Evolutionary conservation across 2,329 filamentous ascomycete genomes (phyloP).

Genomic region (Clarireedia homoeocarpa): DNA sequence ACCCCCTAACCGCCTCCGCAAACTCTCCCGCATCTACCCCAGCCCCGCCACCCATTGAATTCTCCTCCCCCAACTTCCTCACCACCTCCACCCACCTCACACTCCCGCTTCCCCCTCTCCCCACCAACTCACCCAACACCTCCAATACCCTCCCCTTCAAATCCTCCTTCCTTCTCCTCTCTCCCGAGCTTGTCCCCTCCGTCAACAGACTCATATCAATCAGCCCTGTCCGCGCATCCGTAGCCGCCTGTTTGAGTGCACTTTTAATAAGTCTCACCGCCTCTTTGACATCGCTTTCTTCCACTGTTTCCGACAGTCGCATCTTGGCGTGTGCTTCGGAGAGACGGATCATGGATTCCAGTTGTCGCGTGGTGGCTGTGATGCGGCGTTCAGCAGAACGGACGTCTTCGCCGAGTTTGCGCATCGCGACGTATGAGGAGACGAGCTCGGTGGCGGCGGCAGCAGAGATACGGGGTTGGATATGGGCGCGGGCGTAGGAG

Average conservation of each 20-base stretch:
- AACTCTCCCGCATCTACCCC: conserved; percentile 71
- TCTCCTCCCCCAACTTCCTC: conserved; percentile 63
- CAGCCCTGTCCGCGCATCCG: conserved; percentile 78
- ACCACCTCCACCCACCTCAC: conserved; percentile 75
- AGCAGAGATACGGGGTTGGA: conserved; percentile 74
- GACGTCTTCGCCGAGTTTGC: conserved; percentile 80
- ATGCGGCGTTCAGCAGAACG: conserved; percentile 90
- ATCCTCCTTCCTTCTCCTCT: conserved; percentile 74
- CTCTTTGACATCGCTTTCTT: conserved; percentile 75
- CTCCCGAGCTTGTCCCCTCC: conserved; percentile 85
- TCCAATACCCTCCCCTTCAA: conserved; percentile 71
- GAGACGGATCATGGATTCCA: conserved; percentile 97
- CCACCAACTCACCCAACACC: conserved; percentile 73
- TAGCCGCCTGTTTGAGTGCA: conserved; percentile 95
- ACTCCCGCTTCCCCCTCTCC: conserved; percentile 52
- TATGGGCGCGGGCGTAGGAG: conserved; percentile 82
- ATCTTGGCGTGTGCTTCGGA: conserved; percentile 97
- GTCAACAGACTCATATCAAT: conserved; percentile 97
- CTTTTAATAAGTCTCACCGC: conserved; percentile 88
- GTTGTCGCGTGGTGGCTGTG: conserved; percentile 90
- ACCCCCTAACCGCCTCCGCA: conserved; percentile 64
- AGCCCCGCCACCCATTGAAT: conserved; percentile 42
- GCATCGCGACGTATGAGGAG: conserved; percentile 87
- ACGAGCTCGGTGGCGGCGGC: conserved; percentile 79
- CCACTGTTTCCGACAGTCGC: conserved; percentile 73